phyloP scores from a whole-genome alignment of 2,329 filamentous ascomycete species.

The Fusarium hostae region DNA sequence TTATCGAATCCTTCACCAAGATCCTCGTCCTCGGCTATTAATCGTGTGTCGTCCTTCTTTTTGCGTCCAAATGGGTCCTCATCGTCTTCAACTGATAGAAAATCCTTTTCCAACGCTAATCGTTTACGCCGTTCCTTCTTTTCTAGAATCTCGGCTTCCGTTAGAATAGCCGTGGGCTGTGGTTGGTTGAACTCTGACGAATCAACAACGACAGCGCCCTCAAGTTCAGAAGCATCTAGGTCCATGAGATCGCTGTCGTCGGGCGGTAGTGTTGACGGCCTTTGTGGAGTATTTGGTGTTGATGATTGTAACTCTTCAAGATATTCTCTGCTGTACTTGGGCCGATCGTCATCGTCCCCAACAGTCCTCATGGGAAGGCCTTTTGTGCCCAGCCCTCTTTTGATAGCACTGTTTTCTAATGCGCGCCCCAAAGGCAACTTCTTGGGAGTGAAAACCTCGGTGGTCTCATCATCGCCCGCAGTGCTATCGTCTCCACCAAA shows the following conservation, averaged over 20 bases:
- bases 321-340: slow-evolving; percentile 87
- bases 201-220: slow-evolving; percentile 73
- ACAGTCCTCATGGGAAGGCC: slow-evolving; percentile 66
- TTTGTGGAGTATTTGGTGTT: slow-evolving; percentile 83
- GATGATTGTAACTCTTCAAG: slow-evolving; percentile 86
- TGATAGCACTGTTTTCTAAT: slow-evolving; percentile 73
- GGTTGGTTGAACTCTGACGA: slow-evolving; percentile 49
- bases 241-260: slow-evolving; percentile 64
- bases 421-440: slow-evolving; percentile 74
- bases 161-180: slow-evolving; percentile 70
- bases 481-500: slow-evolving; percentile 72
- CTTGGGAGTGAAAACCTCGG: slow-evolving; percentile 69
- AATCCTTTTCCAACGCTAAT: slow-evolving; percentile 75
- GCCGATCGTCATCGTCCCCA: slow-evolving; percentile 73
- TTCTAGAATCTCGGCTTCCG: slow-evolving; percentile 85
- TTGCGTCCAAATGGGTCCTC: slow-evolving; percentile 59
- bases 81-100: slow-evolving; percentile 71
- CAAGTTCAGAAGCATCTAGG: slow-evolving; percentile 69
- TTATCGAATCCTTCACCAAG: slow-evolving; percentile 93
- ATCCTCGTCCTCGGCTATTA: slow-evolving; percentile 89
- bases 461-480: slow-evolving; percentile 61
- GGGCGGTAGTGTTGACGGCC: slow-evolving; percentile 60
- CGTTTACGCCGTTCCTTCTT: slow-evolving; percentile 91
- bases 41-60: slow-evolving; percentile 76
- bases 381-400: slow-evolving; percentile 60